These are phyloP conservation scores for Leccinum disarticulatum DNA, from an alignment of 768 basidiomycete species.

Conservation along the genomic window DNA sequence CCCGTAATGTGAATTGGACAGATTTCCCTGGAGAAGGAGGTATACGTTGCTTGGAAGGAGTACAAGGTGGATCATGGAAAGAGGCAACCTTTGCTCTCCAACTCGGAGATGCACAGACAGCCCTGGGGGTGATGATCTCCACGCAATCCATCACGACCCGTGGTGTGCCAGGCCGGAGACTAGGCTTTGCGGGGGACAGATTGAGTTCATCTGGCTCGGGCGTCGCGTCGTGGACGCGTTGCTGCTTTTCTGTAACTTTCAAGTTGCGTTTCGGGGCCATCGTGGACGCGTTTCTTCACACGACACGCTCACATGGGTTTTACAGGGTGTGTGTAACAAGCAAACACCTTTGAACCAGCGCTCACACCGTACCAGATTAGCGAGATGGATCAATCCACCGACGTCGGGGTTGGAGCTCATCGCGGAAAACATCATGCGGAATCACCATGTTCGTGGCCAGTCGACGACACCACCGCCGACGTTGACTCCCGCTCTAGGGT, in stretches of 20 bases:
- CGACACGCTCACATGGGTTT: constrained; percentile 46
- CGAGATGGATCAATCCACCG: constrained; percentile 84
- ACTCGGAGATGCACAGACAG: constrained; percentile 14
- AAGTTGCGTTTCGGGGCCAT: constrained; percentile 45
- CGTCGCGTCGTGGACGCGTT: constrained; percentile 3
- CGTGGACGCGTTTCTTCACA: constrained; percentile 24
- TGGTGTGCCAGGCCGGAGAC: constrained; percentile 10
- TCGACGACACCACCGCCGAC: constrained; percentile 13
- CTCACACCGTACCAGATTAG: constrained; percentile 49
- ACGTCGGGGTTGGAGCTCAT: constrained; percentile 67
- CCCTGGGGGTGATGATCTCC: constrained; percentile 31
- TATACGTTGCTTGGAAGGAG: constrained; percentile 18
- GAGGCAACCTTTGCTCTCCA: not conserved
- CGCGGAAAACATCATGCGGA: constrained; percentile 62
- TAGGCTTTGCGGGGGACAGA: constrained; percentile 27
- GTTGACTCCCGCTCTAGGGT: constrained; percentile 45
- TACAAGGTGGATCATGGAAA: constrained; percentile 11
- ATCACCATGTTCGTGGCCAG: constrained; percentile 57
- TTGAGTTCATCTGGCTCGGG: constrained; percentile 33
- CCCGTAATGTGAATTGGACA: constrained; percentile 12
- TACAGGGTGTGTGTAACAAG: constrained; percentile 46
- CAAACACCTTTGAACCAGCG: not conserved
- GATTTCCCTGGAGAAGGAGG: constrained; percentile 1
- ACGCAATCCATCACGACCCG: constrained; percentile 33
- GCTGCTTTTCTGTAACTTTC: constrained; percentile 24